Percentiles rank a stretch among this genome's conserved stretches.
Conservation (phyloP, 1,139 yeast genomes). For the Geotrichum carabidarum region DNA sequence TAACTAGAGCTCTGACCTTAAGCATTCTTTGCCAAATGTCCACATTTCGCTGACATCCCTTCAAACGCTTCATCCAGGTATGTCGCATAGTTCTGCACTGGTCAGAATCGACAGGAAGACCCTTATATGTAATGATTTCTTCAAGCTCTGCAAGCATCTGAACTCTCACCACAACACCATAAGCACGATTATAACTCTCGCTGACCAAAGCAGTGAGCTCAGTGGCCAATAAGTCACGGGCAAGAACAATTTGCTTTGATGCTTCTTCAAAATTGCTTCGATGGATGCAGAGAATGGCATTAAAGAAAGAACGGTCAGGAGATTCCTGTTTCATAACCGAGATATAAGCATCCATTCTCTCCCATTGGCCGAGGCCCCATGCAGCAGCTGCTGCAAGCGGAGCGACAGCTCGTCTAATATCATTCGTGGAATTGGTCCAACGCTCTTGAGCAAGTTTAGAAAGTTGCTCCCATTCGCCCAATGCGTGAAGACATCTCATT, state of each 20-base stretch:
- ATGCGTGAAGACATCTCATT: constrained; percentile 94
- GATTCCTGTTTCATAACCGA: constrained; percentile 86
- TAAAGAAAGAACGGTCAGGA: constrained; percentile 91
- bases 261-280: constrained; percentile 84
- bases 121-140: constrained; percentile 85
- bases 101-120: constrained; percentile 68
- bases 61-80: constrained; percentile 88
- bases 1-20: constrained; percentile 90
- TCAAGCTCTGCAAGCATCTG: constrained; percentile 96
- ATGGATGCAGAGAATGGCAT: constrained; percentile 82
- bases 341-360: constrained; percentile 86
- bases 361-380: constrained; percentile 99
- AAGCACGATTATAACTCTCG: constrained; percentile 94
- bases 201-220: constrained; percentile 92
- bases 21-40: constrained; percentile 98
- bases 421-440: constrained; percentile 72
- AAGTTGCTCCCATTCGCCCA: constrained; percentile 96
- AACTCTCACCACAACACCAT: constrained; percentile 92
- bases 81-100: constrained; percentile 73
- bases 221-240: constrained; percentile 84
- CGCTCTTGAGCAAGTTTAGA: constrained; percentile 80
- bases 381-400: constrained; percentile 98
- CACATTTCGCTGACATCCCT: constrained; percentile 93
- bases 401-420: constrained; percentile 76
- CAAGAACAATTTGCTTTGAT: constrained; percentile 66